A percentile compares a stretch with the other conserved stretches of the same genome.
Evolutionary conservation across 2,329 filamentous ascomycete genomes (phyloP).

Genomic region (Rutstroemia sydowiana): DNA sequence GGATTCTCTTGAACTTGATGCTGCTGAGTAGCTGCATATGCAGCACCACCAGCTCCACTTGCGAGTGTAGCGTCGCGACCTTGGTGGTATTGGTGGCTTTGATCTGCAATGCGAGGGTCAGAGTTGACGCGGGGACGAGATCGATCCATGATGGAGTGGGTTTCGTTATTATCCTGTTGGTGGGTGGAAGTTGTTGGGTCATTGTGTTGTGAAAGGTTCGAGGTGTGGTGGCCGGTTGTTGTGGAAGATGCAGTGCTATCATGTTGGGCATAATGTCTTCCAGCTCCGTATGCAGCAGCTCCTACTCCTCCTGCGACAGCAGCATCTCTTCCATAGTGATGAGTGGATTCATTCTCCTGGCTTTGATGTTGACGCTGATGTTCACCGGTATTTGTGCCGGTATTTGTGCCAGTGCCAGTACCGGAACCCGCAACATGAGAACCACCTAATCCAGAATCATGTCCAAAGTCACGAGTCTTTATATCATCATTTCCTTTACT

Average conservation of each 20-base stretch:
- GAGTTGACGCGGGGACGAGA: slow-evolving; percentile 33
- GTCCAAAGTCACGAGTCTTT: slow-evolving; percentile 17
- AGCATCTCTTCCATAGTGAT: slow-evolving; percentile 19
- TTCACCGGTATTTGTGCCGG: no score
- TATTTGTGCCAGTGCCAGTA: neutral
- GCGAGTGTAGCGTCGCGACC: slow-evolving; percentile 14
- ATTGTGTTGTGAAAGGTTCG: no score
- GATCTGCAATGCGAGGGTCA: slow-evolving; percentile 8
- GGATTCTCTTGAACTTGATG: neutral
- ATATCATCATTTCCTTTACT: slow-evolving; percentile 13
- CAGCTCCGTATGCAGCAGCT: neutral
- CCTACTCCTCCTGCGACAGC: slow-evolving; percentile 12
- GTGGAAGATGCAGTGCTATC: slow-evolving; percentile 9
- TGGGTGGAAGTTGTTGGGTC: no score
- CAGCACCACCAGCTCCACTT: slow-evolving; percentile 7
- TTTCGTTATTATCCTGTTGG: no score
- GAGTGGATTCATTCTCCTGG: no score
- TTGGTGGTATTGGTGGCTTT: no score
- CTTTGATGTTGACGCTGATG: no score
- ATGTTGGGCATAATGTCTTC: slow-evolving; percentile 7
- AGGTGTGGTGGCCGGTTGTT: slow-evolving; percentile 30
- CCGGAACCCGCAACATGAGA: slow-evolving; percentile 2
- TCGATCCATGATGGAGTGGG: slow-evolving; percentile 35
- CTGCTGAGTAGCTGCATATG: slow-evolving; percentile 6
- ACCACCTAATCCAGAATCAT: slow-evolving; percentile 11